Conservation (phyloP, 2,329 filamentous ascomycete genomes). For the Triangularia verruculosa region DNA sequence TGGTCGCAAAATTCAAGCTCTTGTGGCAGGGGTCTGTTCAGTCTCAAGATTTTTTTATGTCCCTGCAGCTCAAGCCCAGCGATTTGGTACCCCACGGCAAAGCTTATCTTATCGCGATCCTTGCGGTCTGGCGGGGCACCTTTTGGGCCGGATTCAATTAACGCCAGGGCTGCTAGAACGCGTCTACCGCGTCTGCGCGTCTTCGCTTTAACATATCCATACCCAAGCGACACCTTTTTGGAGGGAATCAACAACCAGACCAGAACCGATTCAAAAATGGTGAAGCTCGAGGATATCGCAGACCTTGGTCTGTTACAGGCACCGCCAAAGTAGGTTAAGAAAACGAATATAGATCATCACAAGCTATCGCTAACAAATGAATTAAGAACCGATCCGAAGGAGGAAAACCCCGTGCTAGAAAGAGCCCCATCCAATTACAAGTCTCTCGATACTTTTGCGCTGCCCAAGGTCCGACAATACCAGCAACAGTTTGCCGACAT, state of each 20-base stretch:
- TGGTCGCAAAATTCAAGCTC: not conserved
- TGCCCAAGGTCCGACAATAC: conserved; percentile 73
- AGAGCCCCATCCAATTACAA: conserved; percentile 61
- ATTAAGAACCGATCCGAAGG: conserved; percentile 21
- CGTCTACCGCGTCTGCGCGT: conserved; percentile 19
- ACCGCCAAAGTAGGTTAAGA: conserved; percentile 47
- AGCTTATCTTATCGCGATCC: conserved; percentile 26
- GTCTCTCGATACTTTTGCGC: conserved; percentile 69
- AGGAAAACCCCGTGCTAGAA: conserved; percentile 41
- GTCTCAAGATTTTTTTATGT: conserved; percentile 25
- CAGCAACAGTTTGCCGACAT: conserved; percentile 96
- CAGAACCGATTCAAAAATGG: conserved; percentile 37
- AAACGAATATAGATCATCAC: not conserved
- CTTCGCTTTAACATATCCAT: not conserved
- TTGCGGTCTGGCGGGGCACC: conserved; percentile 16
- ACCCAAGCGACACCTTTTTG: too few species aligned
- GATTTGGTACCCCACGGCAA: conserved; percentile 21
- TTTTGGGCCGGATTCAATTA: conserved; percentile 16
- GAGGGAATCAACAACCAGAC: conserved; percentile 4
- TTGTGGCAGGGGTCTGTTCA: conserved; percentile 13
- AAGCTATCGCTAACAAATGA: not conserved
- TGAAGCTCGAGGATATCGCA: conserved; percentile 41
- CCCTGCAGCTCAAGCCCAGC: conserved; percentile 13
- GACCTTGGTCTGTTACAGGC: conserved; percentile 44
- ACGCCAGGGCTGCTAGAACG: conserved; percentile 1